A percentile compares a stretch with the other conserved stretches of the same genome.
Evolutionary conservation across 768 basidiomycete species (phyloP).

Genomic region (Leccinum barrowsii): DNA sequence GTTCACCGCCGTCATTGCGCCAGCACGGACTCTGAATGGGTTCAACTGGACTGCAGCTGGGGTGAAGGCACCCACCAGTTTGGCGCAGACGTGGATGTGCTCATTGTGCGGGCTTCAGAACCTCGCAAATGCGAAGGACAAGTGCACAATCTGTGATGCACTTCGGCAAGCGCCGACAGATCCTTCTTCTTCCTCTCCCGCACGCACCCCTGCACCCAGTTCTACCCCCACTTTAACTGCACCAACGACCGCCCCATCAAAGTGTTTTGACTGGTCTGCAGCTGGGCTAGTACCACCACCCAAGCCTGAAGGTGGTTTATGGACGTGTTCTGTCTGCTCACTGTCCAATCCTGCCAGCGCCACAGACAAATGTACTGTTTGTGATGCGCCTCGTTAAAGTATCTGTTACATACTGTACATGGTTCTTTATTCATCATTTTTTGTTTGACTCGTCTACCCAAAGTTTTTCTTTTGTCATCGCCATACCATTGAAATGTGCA

Average conservation of each 20-base stretch:
- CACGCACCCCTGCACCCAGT: background rate
- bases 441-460: background rate
- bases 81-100: constrained; percentile 52
- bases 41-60: constrained; percentile 68
- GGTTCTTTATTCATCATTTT: constrained; percentile 14
- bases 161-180: constrained; percentile 26
- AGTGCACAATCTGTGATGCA: constrained; percentile 45
- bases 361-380: constrained; percentile 46
- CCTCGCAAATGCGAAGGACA: constrained; percentile 35
- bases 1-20: constrained; percentile 23
- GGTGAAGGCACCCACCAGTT: constrained; percentile 40
- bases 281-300: constrained; percentile 34
- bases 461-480: background rate
- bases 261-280: constrained; percentile 37
- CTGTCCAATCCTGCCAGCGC: constrained; percentile 45
- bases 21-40: constrained; percentile 29
- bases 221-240: background rate
- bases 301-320: constrained; percentile 24
- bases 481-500: background rate
- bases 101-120: constrained; percentile 45
- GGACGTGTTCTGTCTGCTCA: constrained; percentile 41
- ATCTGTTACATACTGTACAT: constrained; percentile 8
- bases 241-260: constrained; percentile 7
- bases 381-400: constrained; percentile 41
- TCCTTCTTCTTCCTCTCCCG: constrained; percentile 13